These are phyloP conservation scores for Suillus americanus DNA, from an alignment of 768 basidiomycete species.

Conservation along the genomic window DNA sequence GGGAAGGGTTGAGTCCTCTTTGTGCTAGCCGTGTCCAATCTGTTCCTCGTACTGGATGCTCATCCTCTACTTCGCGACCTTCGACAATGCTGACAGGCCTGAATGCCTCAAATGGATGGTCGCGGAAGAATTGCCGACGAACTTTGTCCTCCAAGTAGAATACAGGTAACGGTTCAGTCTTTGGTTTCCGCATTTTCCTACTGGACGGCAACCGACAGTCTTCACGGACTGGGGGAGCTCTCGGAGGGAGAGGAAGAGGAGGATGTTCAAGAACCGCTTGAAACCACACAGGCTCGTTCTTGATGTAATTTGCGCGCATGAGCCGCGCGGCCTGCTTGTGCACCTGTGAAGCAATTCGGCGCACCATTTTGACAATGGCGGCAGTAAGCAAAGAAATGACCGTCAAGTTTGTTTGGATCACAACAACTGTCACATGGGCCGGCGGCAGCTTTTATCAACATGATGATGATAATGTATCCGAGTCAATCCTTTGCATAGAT, in stretches of 20 bases:
- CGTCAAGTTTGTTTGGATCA: conserved; percentile 2
- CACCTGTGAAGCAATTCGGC: conserved; percentile 82
- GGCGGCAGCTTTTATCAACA: neutral
- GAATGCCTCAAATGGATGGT: conserved; percentile 96
- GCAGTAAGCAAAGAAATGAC: neutral
- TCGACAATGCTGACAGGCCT: conserved; percentile 79
- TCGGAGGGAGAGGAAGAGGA: conserved; percentile 83
- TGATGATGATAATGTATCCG: neutral
- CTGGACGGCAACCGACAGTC: conserved; percentile 35
- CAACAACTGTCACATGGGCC: neutral
- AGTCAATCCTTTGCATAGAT: neutral
- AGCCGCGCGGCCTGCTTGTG: conserved; percentile 86
- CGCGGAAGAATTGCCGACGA: conserved; percentile 87
- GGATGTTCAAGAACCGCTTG: conserved; percentile 83
- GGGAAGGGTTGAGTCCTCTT: conserved; percentile 74
- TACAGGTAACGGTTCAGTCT: conserved; percentile 56
- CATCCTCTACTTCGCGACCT: conserved; percentile 51
- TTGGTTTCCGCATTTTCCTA: conserved; percentile 33
- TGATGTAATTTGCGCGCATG: conserved; percentile 62
- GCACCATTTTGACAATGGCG: conserved; percentile 50
- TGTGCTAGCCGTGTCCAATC: conserved; percentile 83
- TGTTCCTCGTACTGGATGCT: conserved; percentile 55
- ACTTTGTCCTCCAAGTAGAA: conserved; percentile 83
- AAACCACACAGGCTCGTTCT: conserved; percentile 77
- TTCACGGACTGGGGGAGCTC: conserved; percentile 59